Evolutionary conservation across 2,329 filamentous ascomycete genomes (phyloP), one percentile per base, ranked within the genome.

Genomic region (Colletotrichum endophyticum): DNA sequence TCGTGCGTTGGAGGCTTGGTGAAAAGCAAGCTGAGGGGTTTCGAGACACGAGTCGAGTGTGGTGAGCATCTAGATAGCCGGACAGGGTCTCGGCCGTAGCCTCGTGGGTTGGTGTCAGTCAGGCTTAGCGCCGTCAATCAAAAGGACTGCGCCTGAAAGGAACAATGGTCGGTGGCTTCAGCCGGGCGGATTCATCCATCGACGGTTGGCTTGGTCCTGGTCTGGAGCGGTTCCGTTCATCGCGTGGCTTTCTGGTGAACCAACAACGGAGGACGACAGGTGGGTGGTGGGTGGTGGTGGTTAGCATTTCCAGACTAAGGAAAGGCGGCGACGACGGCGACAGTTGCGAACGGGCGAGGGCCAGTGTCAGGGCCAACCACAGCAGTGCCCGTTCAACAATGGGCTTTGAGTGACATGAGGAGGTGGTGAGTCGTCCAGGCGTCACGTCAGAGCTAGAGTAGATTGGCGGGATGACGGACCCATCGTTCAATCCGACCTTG

Each of bases 401-500:
- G 19, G 39, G 9, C 39, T 49, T 49, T 12, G 39, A 49, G n/a
- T 49, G 39, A 49, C 39, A 49, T 49, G 19, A 22, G 39, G 9
- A 28, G 39, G n/a, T 44, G 27, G 8, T 39, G 63, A 34, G 59
- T 28, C 53, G 67, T 6, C 2, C 39, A 49, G 59, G 68, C 57
- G 68, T 70, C 36, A 30, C 28, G 39, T 66, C 39, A 57, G 59
- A 39, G 49, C 63, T 72, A 73, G 39, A 73, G 39, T 49, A 49
- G 39, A 49, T 70, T 73, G 71, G 36, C 71, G 71, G 71, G 71
- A 73, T 70, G 71, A 59, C 56, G 71, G 71, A 62, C 28, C 71
- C 71, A 25, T 61, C 56, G 66, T 70, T 68, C 22, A 62, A 59
- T 67, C 27, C 66, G 30, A 70, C 25, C 64, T 56, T 34, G 22